Percentiles rank a stretch among this genome's conserved stretches.
Conservation (phyloP, 83 land plant species). For the Picea abies region DNA sequence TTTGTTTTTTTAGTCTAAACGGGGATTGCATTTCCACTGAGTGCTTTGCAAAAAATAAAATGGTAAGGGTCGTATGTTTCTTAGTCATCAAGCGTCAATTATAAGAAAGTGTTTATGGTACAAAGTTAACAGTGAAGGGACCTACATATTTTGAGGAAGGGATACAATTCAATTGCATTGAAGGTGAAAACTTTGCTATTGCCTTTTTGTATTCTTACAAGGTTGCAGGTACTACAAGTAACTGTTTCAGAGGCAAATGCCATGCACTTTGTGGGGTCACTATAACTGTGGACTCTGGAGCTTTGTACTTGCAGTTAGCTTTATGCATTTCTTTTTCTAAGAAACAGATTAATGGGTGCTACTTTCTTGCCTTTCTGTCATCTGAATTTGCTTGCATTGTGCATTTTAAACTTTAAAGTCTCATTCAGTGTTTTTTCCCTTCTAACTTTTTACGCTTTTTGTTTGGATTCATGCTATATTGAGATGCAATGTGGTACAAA, state of each 20-base stretch:
- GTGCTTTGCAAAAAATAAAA: not conserved
- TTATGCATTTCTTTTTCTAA: not conserved
- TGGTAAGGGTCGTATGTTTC: not conserved
- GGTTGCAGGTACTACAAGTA: too few relatives aligned
- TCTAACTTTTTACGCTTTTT: not conserved
- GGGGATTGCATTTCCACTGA: not conserved
- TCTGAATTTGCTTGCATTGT: not conserved
- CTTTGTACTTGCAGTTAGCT: too few relatives aligned
- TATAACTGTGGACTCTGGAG: too few relatives aligned
- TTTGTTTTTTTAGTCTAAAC: not conserved
- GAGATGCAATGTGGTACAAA: not conserved
- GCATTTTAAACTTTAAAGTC: not conserved
- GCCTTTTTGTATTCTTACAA: too few relatives aligned
- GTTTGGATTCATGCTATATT: not conserved
- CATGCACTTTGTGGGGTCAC: too few relatives aligned
- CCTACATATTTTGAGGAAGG: too few relatives aligned
- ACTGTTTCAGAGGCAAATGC: too few relatives aligned
- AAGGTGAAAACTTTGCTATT: too few relatives aligned
- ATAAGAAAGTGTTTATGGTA: not conserved
- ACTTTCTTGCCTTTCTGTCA: not conserved
- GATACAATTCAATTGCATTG: too few relatives aligned
- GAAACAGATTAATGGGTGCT: conserved; percentile 1
- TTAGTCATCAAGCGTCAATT: not conserved
- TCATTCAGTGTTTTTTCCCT: too few relatives aligned
- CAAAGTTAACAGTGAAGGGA: too few relatives aligned